These are phyloP conservation scores for Chytridiales sp. DNA, from an alignment of 371 early-diverging fungal genomes.

Conservation along the genomic window DNA sequence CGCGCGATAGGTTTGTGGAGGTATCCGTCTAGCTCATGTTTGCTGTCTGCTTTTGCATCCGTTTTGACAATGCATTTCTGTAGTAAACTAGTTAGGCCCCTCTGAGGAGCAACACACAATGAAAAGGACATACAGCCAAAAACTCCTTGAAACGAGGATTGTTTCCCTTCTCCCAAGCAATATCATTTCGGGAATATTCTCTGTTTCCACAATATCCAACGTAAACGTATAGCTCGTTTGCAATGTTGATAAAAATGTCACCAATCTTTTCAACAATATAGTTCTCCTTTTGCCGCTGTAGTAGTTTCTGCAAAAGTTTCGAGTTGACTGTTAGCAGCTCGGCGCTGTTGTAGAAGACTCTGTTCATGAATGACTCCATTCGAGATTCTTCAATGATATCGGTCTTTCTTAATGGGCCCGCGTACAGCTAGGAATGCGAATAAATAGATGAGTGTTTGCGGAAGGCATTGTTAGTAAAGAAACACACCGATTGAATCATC, in stretches of 20 bases:
- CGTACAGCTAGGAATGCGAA: conserved; percentile 32
- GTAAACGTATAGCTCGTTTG: conserved; percentile 73
- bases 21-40: conserved; percentile 20
- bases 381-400: conserved; percentile 63
- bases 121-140: conserved; percentile 54
- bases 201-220: conserved; percentile 89
- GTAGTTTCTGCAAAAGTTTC: conserved; percentile 62
- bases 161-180: conserved; percentile 73
- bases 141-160: conserved; percentile 72
- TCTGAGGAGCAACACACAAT: not conserved
- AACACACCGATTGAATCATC: conserved; percentile 64
- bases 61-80: conserved; percentile 19
- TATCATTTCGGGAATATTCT: conserved; percentile 73
- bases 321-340: conserved; percentile 71
- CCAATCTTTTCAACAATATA: conserved; percentile 78
- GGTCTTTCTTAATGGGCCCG: conserved; percentile 65
- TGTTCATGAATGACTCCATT: conserved; percentile 65
- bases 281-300: conserved; percentile 67
- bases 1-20: conserved; percentile 72
- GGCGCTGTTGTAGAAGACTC: conserved; percentile 79
- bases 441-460: not conserved
- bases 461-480: conserved; percentile 3
- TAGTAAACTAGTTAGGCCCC: not conserved
- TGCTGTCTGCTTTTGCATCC: conserved; percentile 13
- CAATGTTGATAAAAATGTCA: conserved; percentile 77